Evolutionary conservation across 176 grass and related monocot species (phyloP).

Genomic region (Olyra latifolia): DNA sequence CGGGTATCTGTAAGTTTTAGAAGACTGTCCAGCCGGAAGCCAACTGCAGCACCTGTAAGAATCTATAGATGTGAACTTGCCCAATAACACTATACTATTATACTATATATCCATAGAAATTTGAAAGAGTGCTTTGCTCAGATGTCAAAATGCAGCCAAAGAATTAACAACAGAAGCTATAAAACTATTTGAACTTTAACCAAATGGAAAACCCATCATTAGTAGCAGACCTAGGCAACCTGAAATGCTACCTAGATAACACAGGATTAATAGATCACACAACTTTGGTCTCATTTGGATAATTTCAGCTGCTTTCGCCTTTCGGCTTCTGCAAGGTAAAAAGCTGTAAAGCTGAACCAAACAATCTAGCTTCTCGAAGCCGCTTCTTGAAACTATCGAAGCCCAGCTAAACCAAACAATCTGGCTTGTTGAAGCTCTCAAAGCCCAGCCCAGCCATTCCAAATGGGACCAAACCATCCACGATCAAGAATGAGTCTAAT

Average conservation of each 20-base stretch:
- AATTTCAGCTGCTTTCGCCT: too few relatives aligned
- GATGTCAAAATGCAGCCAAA: neutral
- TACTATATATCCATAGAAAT: neutral
- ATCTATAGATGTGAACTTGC: constrained; percentile 31
- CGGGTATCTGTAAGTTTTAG: constrained; percentile 99
- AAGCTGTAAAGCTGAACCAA: too few relatives aligned
- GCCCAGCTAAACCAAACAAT: too few relatives aligned
- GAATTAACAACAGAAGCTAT: neutral
- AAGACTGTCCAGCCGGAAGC: constrained; percentile 94
- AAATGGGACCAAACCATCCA: neutral
- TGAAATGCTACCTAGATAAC: neutral
- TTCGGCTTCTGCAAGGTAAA: too few relatives aligned
- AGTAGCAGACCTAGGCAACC: neutral
- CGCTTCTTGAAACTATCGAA: too few relatives aligned
- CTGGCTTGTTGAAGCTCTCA: too few relatives aligned
- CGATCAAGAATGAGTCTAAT: neutral
- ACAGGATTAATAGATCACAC: neutral
- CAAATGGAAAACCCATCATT: neutral
- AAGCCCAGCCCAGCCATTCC: too few relatives aligned
- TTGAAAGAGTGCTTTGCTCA: neutral
- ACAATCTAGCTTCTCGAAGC: too few relatives aligned
- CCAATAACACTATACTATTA: neutral
- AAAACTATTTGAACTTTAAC: neutral
- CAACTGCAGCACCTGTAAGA: constrained; percentile 79
- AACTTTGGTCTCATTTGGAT: neutral